Percentiles rank a stretch among this genome's conserved stretches.
Conservation (phyloP, 768 basidiomycete genomes). For the Tremella yokohamensis region DNA sequence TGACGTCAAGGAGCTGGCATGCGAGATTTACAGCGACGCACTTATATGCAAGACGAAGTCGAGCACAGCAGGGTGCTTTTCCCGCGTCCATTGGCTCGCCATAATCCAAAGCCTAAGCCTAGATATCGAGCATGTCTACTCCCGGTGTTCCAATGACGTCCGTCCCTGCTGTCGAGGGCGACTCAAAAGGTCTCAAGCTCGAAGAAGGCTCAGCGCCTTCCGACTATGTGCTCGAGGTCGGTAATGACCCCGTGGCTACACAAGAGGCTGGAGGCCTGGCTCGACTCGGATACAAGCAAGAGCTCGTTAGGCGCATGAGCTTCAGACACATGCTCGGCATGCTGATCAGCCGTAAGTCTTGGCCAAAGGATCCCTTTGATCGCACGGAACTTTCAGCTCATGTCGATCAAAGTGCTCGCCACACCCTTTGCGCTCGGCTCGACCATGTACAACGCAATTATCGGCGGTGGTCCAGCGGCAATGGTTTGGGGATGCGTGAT, state of each 20-base stretch:
- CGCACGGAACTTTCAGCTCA: not conserved
- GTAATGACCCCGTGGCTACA: not conserved
- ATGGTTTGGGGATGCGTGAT: slow-evolving; percentile 2
- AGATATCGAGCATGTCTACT: too few species aligned
- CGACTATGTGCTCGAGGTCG: slow-evolving; percentile 1
- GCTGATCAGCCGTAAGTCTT: slow-evolving; percentile 3
- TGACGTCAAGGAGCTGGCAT: too few species aligned
- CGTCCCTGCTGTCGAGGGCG: not conserved
- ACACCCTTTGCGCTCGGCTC: slow-evolving; percentile 3
- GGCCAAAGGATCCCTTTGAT: not conserved
- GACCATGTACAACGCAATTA: slow-evolving; percentile 3
- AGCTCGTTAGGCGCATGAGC: not conserved
- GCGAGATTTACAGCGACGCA: too few species aligned
- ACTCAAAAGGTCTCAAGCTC: not conserved
- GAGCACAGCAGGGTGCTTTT: too few species aligned
- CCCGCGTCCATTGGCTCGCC: too few species aligned
- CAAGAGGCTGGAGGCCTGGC: not conserved
- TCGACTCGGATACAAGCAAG: slow-evolving; percentile 3
- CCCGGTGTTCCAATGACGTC: not conserved
- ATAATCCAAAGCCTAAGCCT: too few species aligned
- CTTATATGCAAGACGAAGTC: too few species aligned
- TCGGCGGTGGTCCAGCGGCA: not conserved
- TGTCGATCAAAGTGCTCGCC: not conserved
- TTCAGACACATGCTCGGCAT: slow-evolving; percentile 5
- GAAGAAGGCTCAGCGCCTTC: not conserved